Evolutionary conservation across 2,329 filamentous ascomycete species (phyloP), one percentile per base, ranked within the genome.

Genomic region (Thelonectria discophora): DNA sequence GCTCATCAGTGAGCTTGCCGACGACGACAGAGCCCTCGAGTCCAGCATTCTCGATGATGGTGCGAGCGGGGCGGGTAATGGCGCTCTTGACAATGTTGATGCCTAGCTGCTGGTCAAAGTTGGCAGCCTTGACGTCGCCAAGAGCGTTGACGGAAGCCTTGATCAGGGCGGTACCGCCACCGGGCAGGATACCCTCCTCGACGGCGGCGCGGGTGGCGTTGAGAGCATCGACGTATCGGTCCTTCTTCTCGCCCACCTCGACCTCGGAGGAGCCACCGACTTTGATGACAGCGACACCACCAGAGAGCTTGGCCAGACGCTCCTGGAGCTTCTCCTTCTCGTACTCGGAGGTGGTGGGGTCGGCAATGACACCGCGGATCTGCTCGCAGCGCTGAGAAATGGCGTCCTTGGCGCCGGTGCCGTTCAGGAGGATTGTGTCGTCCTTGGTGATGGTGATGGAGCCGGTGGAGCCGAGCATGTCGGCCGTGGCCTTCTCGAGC

Each of bases 281-380:
- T 88, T 97, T 97, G 87, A 99, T 98, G 81, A 99, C 95, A 73
- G 95, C 95, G 73, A 99, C 95, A 87, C 95, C 95, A 68, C 95
- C 95, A 70, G 95, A 98, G 71, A 99, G 92, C 90, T 99, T 99
- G 73, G 95, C 95, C 65, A 99, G 92, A 83, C 95, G 95, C 86
- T 99, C 95, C 85, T 98, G 95, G 69, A 99, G 92, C 89, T 99
- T 99, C 91, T 99, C 95, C 88, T 97, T 98, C 88, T 99, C 95
- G 83, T 99, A 99, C 77, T 99, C 95, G 50, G 94, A 97, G 68
- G 95, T 99, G 73, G 87, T 90, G 69, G 94, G 91, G 83, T 99
- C 95, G 65, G 85, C 86, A 85, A 97, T 97, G 81, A 98, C 93
- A 71, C 94, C 94, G 72, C 95, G 94, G 81, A 99, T 99, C 86